phyloP scores from a whole-genome alignment of 148 eudicot species.

The Rhododendron williamsianum region DNA sequence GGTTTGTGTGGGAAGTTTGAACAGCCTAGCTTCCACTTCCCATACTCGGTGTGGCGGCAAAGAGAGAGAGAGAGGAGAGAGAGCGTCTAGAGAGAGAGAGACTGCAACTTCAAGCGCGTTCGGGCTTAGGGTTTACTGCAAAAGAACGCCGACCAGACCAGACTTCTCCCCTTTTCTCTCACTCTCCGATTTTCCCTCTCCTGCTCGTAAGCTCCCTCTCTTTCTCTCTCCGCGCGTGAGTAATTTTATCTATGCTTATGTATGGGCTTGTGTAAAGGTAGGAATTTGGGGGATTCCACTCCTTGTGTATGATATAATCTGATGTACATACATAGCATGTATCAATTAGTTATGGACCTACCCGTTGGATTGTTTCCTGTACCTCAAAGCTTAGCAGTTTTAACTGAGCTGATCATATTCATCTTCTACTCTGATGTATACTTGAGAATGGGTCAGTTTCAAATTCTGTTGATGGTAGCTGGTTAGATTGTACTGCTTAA shows the following conservation, averaged over 20 bases:
- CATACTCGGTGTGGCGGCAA: conserved; percentile 12
- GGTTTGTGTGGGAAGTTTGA: conserved; percentile 7
- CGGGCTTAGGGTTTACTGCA: not conserved
- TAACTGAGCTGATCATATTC: not conserved
- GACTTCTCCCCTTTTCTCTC: not conserved
- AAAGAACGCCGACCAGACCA: conserved; percentile 3
- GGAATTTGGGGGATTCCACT: not conserved
- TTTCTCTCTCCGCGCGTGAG: not conserved
- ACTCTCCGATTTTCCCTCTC: not conserved
- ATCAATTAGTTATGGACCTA: not conserved
- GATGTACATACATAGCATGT: not conserved
- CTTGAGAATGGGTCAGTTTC: not conserved
- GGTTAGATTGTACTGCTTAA: not conserved
- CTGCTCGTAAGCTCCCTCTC: not conserved
- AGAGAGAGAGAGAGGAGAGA: not conserved
- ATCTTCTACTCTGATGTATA: not conserved
- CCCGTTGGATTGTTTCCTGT: not conserved
- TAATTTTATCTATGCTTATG: not conserved
- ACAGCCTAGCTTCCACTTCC: not conserved
- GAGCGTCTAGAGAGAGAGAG: not conserved
- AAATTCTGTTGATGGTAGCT: not conserved
- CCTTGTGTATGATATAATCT: not conserved
- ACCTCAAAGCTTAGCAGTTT: not conserved
- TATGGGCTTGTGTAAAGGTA: not conserved
- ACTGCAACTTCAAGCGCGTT: not conserved